These are phyloP conservation scores for Solanum dulcamara DNA, from an alignment of 257 asterid genomes.

Conservation along the genomic window DNA sequence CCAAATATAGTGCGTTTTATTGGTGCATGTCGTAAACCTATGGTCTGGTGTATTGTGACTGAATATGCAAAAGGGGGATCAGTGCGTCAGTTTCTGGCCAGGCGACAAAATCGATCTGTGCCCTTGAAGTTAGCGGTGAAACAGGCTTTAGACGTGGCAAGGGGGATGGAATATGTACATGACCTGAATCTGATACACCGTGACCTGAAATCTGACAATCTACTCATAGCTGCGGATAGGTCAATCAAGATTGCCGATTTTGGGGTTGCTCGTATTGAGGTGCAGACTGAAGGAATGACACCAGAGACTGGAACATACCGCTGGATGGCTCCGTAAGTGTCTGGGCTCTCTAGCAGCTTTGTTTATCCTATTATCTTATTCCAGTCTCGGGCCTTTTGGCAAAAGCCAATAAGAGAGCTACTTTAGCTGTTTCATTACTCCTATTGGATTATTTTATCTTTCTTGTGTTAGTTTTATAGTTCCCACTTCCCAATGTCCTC, in stretches of 20 bases:
- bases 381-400: background rate
- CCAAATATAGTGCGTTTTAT: constrained; percentile 88
- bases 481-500: background rate
- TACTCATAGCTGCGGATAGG: constrained; percentile 75
- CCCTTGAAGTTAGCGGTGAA: constrained; percentile 91
- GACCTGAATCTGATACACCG: constrained; percentile 80
- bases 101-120: constrained; percentile 73
- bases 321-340: constrained; percentile 99
- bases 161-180: constrained; percentile 95
- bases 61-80: constrained; percentile 98
- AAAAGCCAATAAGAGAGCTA: background rate
- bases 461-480: background rate
- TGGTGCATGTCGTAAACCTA: constrained; percentile 86
- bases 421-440: background rate
- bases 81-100: constrained; percentile 71
- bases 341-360: background rate
- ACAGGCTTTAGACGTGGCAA: constrained; percentile 96
- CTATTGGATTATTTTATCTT: background rate
- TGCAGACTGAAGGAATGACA: constrained; percentile 99
- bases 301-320: constrained; percentile 98
- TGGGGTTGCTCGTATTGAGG: constrained; percentile 96
- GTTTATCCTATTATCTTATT: background rate
- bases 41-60: constrained; percentile 97
- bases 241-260: constrained; percentile 95
- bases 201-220: constrained; percentile 91